Evolutionary conservation across 1,139 yeast species (phyloP), one percentile per base, ranked within the genome.

Genomic region (Yamadazyma oceani): DNA sequence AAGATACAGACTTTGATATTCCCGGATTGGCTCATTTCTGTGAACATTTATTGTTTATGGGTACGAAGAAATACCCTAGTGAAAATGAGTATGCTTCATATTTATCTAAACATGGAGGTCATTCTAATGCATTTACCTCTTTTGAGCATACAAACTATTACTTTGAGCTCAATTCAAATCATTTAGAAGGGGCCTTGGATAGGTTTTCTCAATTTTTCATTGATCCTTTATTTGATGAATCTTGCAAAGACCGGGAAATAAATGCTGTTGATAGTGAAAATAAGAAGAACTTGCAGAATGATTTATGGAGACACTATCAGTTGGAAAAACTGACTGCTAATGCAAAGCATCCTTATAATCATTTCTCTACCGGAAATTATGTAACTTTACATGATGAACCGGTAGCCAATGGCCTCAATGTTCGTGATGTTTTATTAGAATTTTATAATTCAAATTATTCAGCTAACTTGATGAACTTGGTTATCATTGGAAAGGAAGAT

Each of bases 1-100:
- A 85, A 36, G 97, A 92, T 55, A 87, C 86, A 13, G 70, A 74
- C 36, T 71, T 62, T 44, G 68, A 73, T 21, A 60, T 88, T 22
- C 84, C 90, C 2, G 98, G 98, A 1, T 68, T 92, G 44, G 98
- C 98, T 2, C 98, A 92, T 62, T 92, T 92, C 60, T 89, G 97
- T 63, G 98, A 92, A 64, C 98, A 92, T 62, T 70, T 92, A 49
- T 69, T 92, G 44, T 92, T 92, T 59, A 88, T 92, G 96, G 98
- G 98, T n/a, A 90, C 97, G 4, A 72, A 78, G 49, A 90, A 89
- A 62, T 92, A 84, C 54, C 98, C 98, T 0, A 72, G 75, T 42
- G 98, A 92, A 59, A 89, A 88, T 58, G 97, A 88, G 51, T 92
- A 92, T 60, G 73, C 83, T 32, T 78, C 82, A 39, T 92, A 75